Percentiles rank a stretch among this genome's conserved stretches.
Conservation (phyloP, 805 yeast genomes). For the Cyberlindnera samutprakarnensis region DNA sequence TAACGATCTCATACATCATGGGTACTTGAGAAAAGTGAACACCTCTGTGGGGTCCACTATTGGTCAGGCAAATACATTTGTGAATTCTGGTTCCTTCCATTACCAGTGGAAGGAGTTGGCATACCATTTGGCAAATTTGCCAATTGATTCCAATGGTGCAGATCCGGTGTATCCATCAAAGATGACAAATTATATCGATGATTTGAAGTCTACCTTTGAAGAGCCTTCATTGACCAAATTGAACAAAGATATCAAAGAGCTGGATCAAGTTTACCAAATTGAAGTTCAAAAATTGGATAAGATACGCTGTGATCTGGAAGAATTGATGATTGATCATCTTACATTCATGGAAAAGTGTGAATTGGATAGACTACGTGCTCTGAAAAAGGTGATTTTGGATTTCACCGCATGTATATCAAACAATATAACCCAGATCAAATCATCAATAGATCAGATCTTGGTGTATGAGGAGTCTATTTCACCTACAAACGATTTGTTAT, state of each 20-base stretch:
- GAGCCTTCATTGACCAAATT: constrained; percentile 44
- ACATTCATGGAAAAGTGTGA: constrained; percentile 80
- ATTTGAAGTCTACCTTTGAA: constrained; percentile 29
- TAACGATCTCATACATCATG: constrained; percentile 56
- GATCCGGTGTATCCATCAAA: constrained; percentile 22
- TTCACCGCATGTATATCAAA: constrained; percentile 61
- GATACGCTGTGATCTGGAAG: constrained; percentile 68
- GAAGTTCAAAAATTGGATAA: constrained; percentile 55
- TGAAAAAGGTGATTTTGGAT: constrained; percentile 69
- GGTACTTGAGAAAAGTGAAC: constrained; percentile 45
- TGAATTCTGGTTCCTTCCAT: constrained; percentile 62
- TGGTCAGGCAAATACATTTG: constrained; percentile 57
- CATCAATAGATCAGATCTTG: constrained; percentile 51
- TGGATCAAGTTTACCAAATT: constrained; percentile 50
- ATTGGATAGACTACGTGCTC: constrained; percentile 64
- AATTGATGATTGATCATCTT: constrained; percentile 60
- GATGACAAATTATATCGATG: constrained; percentile 16
- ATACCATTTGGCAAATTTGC: constrained; percentile 39
- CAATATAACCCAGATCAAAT: constrained; percentile 48
- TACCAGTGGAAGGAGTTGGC: constrained; percentile 80
- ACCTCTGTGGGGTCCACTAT: constrained; percentile 60
- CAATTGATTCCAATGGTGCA: constrained; percentile 15
- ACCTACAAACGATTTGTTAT: constrained; percentile 61
- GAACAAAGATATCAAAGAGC: constrained; percentile 46
- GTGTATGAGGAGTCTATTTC: constrained; percentile 64